Evolutionary conservation across 2,329 filamentous ascomycete genomes (phyloP).

Genomic region (Neofusicoccum ribis): DNA sequence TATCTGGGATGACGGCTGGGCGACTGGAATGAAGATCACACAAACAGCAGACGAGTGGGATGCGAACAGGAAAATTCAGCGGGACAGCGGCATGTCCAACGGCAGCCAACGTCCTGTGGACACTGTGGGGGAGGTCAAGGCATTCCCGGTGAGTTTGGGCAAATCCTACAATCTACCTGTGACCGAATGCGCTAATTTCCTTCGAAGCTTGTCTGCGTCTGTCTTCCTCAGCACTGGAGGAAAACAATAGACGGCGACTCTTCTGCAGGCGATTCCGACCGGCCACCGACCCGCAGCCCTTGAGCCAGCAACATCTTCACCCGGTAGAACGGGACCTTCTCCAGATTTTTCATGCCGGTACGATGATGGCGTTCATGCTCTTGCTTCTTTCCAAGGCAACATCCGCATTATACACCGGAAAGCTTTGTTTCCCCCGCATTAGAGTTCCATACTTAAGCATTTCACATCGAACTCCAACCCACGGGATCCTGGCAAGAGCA

Average conservation of each 20-base stretch:
- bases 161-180: not conserved
- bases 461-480: not conserved
- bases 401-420: not conserved
- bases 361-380: constrained; percentile 19
- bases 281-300: constrained; percentile 1
- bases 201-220: constrained; percentile 77
- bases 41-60: constrained; percentile 91
- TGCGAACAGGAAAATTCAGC: constrained; percentile 69
- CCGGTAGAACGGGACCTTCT: not conserved
- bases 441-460: not conserved
- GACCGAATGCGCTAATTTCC: constrained; percentile 6
- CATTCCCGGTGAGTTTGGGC: constrained; percentile 66
- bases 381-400: not conserved
- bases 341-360: constrained; percentile 14
- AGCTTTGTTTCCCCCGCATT: not conserved
- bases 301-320: not conserved
- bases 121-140: constrained; percentile 80
- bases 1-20: constrained; percentile 99
- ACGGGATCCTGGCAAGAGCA: not conserved
- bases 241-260: constrained; percentile 90
- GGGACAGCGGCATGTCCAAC: constrained; percentile 92
- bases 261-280: not conserved
- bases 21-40: constrained; percentile 81
- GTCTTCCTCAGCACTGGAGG: constrained; percentile 91
- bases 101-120: constrained; percentile 54